Percentiles rank a stretch among this genome's conserved stretches.
phyloP scores from a whole-genome alignment of 768 basidiomycete genomes.

The Pilatotrama ljubarskyi region DNA sequence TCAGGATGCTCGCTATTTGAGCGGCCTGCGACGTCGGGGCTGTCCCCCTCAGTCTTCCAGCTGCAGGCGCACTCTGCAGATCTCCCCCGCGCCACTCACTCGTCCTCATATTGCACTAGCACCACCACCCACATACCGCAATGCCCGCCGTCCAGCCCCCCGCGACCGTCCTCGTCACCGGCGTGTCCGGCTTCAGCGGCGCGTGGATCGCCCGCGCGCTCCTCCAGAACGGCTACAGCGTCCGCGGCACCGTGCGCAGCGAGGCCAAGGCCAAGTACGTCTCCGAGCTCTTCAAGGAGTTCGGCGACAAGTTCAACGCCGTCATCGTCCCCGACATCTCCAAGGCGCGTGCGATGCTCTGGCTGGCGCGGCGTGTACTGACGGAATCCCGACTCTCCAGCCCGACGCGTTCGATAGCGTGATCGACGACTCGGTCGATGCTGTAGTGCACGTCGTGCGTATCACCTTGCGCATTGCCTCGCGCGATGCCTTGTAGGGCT shows the following conservation, averaged over 20 bases:
- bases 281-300: constrained; percentile 35
- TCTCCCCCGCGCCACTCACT: too few species aligned
- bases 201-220: constrained; percentile 34
- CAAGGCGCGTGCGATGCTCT: constrained; percentile 34
- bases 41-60: too few species aligned
- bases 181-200: constrained; percentile 29
- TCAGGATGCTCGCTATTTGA: too few species aligned
- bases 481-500: not conserved
- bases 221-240: constrained; percentile 39
- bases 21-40: too few species aligned
- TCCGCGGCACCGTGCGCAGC: constrained; percentile 46
- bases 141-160: constrained; percentile 14
- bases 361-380: too few species aligned
- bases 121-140: too few species aligned
- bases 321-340: constrained; percentile 51
- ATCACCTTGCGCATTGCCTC: not conserved
- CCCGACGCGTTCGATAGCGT: constrained; percentile 74
- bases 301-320: constrained; percentile 39
- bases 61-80: too few species aligned
- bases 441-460: constrained; percentile 65
- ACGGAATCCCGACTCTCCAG: constrained; percentile 30
- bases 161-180: constrained; percentile 26
- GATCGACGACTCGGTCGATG: constrained; percentile 46
- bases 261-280: constrained; percentile 44
- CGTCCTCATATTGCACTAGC: too few species aligned